These are phyloP conservation scores for Plasmodium relictum DNA, from an alignment of 169 alveolate genomes.

Conservation along the genomic window DNA sequence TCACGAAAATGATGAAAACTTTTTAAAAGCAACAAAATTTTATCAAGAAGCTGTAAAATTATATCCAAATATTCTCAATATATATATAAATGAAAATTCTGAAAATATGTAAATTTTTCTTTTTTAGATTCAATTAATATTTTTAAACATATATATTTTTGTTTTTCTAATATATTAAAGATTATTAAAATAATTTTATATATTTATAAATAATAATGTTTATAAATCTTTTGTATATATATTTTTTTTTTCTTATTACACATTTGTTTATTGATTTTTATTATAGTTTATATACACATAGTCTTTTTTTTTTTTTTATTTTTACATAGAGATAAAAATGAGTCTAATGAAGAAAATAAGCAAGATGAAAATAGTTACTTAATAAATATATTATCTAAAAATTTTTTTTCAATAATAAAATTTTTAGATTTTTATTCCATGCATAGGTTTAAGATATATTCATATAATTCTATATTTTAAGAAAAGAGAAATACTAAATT, in stretches of 20 bases:
- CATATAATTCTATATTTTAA: neutral
- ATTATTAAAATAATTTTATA: no score
- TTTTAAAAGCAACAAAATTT: constrained; percentile 63
- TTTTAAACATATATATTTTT: neutral
- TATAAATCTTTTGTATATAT: no score
- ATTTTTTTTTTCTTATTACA: no score
- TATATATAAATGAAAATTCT: constrained; percentile 6
- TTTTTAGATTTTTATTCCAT: constrained; percentile 66
- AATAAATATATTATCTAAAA: constrained; percentile 29
- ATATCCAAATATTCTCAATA: constrained; percentile 53
- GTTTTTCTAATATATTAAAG: no score
- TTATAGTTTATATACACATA: neutral
- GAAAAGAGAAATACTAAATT: neutral
- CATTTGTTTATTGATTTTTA: neutral
- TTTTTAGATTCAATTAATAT: neutral
- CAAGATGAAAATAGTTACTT: constrained; percentile 19
- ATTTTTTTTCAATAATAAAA: constrained; percentile 43
- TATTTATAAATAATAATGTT: no score
- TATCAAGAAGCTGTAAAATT: constrained; percentile 65
- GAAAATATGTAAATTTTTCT: constrained; percentile 5
- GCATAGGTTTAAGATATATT: constrained; percentile 40
- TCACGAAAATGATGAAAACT: constrained; percentile 68
- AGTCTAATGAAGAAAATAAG: constrained; percentile 17
- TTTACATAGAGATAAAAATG: constrained; percentile 20
- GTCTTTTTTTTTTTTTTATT: neutral